phyloP scores from a whole-genome alignment of 2,329 filamentous ascomycete genomes.

The Cryphonectria naterciae region DNA sequence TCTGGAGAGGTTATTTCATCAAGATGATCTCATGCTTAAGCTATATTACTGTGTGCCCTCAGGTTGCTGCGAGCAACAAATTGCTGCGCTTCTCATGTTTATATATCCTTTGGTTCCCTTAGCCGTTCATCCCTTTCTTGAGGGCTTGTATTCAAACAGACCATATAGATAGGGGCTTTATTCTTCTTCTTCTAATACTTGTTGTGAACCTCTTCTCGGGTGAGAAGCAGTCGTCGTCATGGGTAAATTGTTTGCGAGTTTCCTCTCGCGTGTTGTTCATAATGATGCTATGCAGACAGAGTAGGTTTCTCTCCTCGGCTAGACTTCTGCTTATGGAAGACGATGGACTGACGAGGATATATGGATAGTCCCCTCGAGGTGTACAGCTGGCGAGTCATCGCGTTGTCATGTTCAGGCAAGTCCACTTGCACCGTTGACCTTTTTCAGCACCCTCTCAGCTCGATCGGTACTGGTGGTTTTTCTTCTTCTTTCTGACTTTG shows the following conservation, averaged over 20 bases:
- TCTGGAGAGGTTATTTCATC: not conserved
- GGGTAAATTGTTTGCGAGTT: constrained; percentile 41
- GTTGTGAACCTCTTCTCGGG: not conserved
- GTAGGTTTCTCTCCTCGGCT: constrained; percentile 12
- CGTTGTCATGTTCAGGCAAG: constrained; percentile 61
- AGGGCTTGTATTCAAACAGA: not conserved
- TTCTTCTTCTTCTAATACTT: not conserved
- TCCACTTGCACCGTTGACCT: not conserved
- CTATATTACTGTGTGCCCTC: not conserved
- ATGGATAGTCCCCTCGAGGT: constrained; percentile 58
- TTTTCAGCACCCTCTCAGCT: not conserved
- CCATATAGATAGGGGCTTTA: not conserved
- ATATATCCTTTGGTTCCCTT: not conserved
- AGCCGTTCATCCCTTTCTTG: not conserved
- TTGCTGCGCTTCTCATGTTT: not conserved
- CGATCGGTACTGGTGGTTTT: not conserved
- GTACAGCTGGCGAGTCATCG: constrained; percentile 71
- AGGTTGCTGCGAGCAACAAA: not conserved
- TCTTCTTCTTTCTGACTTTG: not conserved
- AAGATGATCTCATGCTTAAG: not conserved
- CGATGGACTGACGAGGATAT: constrained; percentile 8
- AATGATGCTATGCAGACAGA: constrained; percentile 74
- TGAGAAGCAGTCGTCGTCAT: constrained; percentile 38
- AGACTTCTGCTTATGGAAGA: not conserved
- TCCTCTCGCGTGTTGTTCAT: constrained; percentile 62